phyloP scores from a whole-genome alignment of 2,329 filamentous ascomycete genomes.

The Penicillium nordicum region DNA sequence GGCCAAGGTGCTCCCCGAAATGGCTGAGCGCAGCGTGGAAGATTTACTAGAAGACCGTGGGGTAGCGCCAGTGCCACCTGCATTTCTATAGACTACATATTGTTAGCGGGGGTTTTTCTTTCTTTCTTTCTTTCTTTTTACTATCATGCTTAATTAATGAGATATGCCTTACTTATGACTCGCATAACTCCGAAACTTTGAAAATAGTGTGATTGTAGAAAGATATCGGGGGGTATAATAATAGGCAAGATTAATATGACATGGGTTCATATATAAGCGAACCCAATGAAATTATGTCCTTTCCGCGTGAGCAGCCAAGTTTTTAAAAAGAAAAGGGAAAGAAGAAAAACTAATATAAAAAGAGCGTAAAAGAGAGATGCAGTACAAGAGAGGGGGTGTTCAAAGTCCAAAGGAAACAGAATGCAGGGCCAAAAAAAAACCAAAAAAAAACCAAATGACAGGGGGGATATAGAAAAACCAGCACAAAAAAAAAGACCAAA shows the following conservation, averaged over 20 bases:
- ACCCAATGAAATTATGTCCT: slow-evolving; percentile 15
- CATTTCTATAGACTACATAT: slow-evolving; percentile 8
- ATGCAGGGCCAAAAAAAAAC: slow-evolving; percentile 6
- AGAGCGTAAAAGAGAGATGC: slow-evolving; percentile 10
- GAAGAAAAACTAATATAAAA: slow-evolving; percentile 3
- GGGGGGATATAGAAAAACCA: slow-evolving; percentile 13
- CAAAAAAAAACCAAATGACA: slow-evolving; percentile 9
- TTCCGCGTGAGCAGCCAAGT: slow-evolving; percentile 24
- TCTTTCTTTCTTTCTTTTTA: not conserved
- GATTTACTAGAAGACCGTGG: slow-evolving; percentile 74
- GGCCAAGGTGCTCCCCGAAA: slow-evolving; percentile 78
- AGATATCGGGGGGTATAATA: slow-evolving; percentile 12
- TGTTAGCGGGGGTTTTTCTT: not conserved
- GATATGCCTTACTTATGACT: slow-evolving; percentile 9
- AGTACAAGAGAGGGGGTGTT: slow-evolving; percentile 12
- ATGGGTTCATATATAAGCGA: slow-evolving; percentile 11
- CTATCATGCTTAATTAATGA: slow-evolving; percentile 8
- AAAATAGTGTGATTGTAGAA: not conserved
- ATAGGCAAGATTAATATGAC: slow-evolving; percentile 13
- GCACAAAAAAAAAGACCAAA: slow-evolving; percentile 2
- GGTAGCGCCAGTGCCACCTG: slow-evolving; percentile 21
- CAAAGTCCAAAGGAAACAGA: slow-evolving; percentile 7
- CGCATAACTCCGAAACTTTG: not conserved
- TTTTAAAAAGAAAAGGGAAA: slow-evolving; percentile 7
- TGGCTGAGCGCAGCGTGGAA: slow-evolving; percentile 66